Conservation (phyloP, 768 basidiomycete species). For the Fibroporia radiculosa region DNA sequence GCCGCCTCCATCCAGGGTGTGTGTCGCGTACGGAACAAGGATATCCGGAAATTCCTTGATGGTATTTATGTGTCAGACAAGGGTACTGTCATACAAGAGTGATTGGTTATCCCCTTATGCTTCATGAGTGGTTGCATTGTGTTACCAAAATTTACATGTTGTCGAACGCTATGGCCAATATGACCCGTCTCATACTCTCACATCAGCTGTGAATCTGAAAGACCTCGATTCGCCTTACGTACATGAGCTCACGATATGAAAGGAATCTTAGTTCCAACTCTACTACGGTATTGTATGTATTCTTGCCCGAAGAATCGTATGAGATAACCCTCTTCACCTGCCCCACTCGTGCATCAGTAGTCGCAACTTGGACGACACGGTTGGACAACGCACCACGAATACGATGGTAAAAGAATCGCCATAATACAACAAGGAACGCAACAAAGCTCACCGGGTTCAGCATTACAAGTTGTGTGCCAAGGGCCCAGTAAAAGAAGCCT, state of each 20-base stretch:
- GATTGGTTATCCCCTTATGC: conserved; percentile 8
- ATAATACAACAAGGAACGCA: conserved; percentile 60
- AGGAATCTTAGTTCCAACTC: conserved; percentile 84
- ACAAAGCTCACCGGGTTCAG: conserved; percentile 77
- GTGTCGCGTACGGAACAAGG: conserved; percentile 98
- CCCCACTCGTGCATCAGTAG: background rate
- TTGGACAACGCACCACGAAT: conserved; percentile 54
- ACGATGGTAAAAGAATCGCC: conserved; percentile 80
- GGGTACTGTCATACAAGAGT: conserved; percentile 50
- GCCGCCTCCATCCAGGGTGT: conserved; percentile 96
- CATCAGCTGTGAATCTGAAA: background rate
- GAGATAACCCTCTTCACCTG: conserved; percentile 78
- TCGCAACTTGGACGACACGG: no score
- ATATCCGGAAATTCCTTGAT: conserved; percentile 98
- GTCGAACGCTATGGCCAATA: conserved; percentile 21
- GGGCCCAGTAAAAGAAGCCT: conserved; percentile 97
- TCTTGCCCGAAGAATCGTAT: conserved; percentile 86
- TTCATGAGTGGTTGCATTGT: conserved; percentile 7
- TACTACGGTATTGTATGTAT: conserved; percentile 67
- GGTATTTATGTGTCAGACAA: conserved; percentile 88
- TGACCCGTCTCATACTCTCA: conserved; percentile 19
- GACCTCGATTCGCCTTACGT: background rate
- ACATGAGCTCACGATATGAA: conserved; percentile 53
- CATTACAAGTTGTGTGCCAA: conserved; percentile 87
- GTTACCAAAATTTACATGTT: conserved; percentile 23